phyloP scores from a whole-genome alignment of 2,329 filamentous ascomycete species.

The Fusarium sp. region DNA sequence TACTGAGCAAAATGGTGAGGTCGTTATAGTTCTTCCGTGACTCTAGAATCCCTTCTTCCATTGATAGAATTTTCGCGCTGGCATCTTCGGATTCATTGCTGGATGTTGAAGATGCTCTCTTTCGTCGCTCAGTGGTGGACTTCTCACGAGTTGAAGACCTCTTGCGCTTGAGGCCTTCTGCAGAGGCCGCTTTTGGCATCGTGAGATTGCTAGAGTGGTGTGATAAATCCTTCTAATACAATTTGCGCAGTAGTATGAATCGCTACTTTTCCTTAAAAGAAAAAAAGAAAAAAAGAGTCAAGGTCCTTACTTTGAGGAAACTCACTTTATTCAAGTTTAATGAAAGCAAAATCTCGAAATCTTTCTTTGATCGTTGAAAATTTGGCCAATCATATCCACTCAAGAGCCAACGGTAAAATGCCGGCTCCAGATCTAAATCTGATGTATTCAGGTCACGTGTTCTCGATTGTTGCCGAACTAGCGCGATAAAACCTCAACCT shows the following conservation, averaged over 20 bases:
- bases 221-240: background rate
- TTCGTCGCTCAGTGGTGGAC: slow-evolving; percentile 61
- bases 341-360: slow-evolving; percentile 44
- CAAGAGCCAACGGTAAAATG: slow-evolving; percentile 35
- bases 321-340: slow-evolving; percentile 28
- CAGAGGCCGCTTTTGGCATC: slow-evolving; percentile 41
- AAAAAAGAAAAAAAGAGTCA: background rate
- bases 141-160: slow-evolving; percentile 55
- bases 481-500: slow-evolving; percentile 62
- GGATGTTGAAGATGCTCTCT: slow-evolving; percentile 55
- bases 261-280: background rate
- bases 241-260: background rate
- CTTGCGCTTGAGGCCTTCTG: slow-evolving; percentile 62
- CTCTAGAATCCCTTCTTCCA: slow-evolving; percentile 84
- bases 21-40: slow-evolving; percentile 94
- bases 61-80: slow-evolving; percentile 73
- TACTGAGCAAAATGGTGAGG: slow-evolving; percentile 76
- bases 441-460: slow-evolving; percentile 49
- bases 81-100: slow-evolving; percentile 61
- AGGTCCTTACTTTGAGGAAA: background rate
- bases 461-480: slow-evolving; percentile 51
- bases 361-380: slow-evolving; percentile 42
- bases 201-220: background rate
- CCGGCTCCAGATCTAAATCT: slow-evolving; percentile 40
- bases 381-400: slow-evolving; percentile 43